Base-by-base conservation (phyloP, 2,329 filamentous ascomycete species). In the Apiospora arundinis region DNA sequence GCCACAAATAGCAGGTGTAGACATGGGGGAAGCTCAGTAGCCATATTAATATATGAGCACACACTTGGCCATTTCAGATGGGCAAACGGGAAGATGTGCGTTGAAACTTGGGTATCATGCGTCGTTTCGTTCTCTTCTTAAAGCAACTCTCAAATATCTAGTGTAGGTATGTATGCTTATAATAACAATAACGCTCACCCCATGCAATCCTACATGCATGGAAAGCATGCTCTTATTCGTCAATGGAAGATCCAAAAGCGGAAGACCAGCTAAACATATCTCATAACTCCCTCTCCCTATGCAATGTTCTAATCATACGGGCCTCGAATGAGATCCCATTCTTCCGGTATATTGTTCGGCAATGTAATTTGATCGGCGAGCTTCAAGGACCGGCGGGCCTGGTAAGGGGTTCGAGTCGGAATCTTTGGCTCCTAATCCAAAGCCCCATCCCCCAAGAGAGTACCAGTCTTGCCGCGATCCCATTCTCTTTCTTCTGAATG, bases 401-500 rank as follows among this genome's bases (percentile, higher is more conserved):
- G 16, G 8, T 2, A 21, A 32, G 28, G 14, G 7, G 18, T 2
- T 16, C 21, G 32, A 63, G 32, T 40, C 9, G 8, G 46, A 42
- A n/a, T 4, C 32, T 11, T 11, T 3, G 46, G 46, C 18, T 11
- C 37, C 67, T 69, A 69, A n/a, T 40, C 67, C 67, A 69, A 12
- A 21, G 46, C 18, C 16, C 37, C 67, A 28, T 56, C 46, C 18
- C 9, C 67, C 45, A 49, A 23, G 3, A 40, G 18, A 11, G 45
- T 56, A 18, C 32, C 46, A 28, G 46, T 25, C 76, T 91, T 91
- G 60, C 87, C 88, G 16, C 83, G 82, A 78, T 91, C 89, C 89
- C 89, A 91, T 72, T 89, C 89, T 45, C 89, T 81, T 74, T 85
- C 81, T 75, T 95, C 91, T 0, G 93, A 93, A 4, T 81, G 81